phyloP scores from a whole-genome alignment of 148 eudicot genomes.

The Persicaria tinctoria region DNA sequence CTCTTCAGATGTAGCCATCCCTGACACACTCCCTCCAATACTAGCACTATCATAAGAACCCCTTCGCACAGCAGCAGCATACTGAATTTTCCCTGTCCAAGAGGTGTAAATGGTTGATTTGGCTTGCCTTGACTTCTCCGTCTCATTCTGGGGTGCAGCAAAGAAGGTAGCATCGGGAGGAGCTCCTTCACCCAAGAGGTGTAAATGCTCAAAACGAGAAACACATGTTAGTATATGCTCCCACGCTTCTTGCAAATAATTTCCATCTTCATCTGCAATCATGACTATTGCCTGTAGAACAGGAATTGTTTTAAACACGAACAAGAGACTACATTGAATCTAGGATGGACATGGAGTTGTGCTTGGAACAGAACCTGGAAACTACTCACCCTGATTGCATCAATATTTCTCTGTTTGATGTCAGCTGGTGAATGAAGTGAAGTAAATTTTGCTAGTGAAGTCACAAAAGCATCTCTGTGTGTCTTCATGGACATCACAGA shows the following conservation, averaged over 20 bases:
- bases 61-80: constrained; percentile 70
- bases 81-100: constrained; percentile 84
- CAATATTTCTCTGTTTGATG: constrained; percentile 87
- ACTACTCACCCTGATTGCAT: constrained; percentile 57
- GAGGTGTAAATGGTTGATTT: constrained; percentile 44
- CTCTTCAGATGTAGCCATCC: constrained; percentile 79
- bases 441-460: constrained; percentile 79
- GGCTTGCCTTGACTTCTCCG: constrained; percentile 60
- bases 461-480: constrained; percentile 86
- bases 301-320: not conserved
- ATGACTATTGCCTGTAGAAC: constrained; percentile 73
- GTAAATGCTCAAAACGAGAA: constrained; percentile 97
- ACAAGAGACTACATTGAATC: not conserved
- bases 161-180: constrained; percentile 98
- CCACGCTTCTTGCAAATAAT: constrained; percentile 96
- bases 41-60: constrained; percentile 99
- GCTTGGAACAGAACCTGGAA: not conserved
- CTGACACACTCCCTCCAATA: constrained; percentile 77
- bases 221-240: constrained; percentile 97
- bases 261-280: constrained; percentile 98
- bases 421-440: constrained; percentile 83
- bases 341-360: not conserved
- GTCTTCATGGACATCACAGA: constrained; percentile 99
- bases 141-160: constrained; percentile 72
- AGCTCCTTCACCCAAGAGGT: constrained; percentile 97